Evolutionary conservation across 139 green algal species (phyloP).

Genomic region (Astrephomene gubernaculifera): DNA sequence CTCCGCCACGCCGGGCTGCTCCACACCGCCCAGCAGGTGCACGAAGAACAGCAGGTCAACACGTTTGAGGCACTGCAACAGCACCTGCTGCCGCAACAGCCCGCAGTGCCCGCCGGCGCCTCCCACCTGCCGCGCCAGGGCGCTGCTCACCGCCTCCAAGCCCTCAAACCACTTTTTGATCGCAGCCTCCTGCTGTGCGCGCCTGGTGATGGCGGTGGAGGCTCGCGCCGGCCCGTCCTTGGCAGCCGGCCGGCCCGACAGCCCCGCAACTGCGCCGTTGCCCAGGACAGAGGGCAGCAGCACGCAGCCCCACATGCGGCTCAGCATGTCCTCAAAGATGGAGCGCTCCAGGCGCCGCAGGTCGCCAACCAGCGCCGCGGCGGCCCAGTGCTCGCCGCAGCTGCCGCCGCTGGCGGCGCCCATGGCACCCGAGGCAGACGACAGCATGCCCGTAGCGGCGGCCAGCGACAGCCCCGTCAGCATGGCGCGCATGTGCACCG

Average conservation of each 20-base stretch:
- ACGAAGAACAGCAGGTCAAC: conserved; percentile 80
- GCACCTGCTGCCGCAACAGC: conserved; percentile 72
- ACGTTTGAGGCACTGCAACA: conserved; percentile 72
- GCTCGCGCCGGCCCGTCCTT: neutral
- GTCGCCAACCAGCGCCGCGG: conserved; percentile 53
- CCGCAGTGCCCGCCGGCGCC: conserved; percentile 55
- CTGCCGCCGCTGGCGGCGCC: conserved; percentile 6
- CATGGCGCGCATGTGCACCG: conserved; percentile 63
- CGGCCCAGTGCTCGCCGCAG: conserved; percentile 21
- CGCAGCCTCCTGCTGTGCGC: conserved; percentile 68
- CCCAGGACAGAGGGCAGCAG: conserved; percentile 49
- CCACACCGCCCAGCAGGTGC: conserved; percentile 55
- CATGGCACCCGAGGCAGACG: conserved; percentile 53
- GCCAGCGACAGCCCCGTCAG: conserved; percentile 57
- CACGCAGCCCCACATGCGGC: conserved; percentile 43
- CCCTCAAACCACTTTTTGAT: conserved; percentile 79
- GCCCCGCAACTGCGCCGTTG: neutral
- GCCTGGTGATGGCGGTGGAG: conserved; percentile 22
- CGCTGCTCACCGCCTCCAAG: conserved; percentile 55
- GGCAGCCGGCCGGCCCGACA: neutral
- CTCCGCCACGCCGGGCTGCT: conserved; percentile 8
- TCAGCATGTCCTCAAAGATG: conserved; percentile 70
- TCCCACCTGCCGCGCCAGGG: conserved; percentile 45
- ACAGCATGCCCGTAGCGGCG: conserved; percentile 15
- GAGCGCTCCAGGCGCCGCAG: conserved; percentile 71